Conservation (phyloP, 306 rosid genomes). For the Gastrolobium villosum region DNA sequence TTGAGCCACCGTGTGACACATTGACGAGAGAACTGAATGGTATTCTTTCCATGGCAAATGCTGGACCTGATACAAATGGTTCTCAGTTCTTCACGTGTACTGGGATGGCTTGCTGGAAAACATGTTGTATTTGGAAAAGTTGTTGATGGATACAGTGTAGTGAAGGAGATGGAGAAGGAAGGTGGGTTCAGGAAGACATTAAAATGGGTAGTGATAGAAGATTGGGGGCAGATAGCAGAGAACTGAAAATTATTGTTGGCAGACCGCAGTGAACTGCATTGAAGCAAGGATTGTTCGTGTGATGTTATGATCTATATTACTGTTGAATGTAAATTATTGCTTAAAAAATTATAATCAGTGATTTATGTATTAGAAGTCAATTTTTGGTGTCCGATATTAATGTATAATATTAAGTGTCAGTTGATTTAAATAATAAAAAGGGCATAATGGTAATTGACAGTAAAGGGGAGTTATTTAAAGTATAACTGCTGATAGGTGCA, state of each 20-base stretch:
- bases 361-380: neutral
- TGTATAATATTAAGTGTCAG: too few relatives aligned
- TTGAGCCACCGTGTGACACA: too few relatives aligned
- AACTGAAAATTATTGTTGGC: conserved; percentile 49
- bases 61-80: conserved; percentile 81
- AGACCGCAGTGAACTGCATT: conserved; percentile 44
- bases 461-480: too few relatives aligned
- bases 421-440: too few relatives aligned
- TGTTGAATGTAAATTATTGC: neutral
- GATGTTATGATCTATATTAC: neutral
- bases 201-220: conserved; percentile 74
- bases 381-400: too few relatives aligned
- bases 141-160: conserved; percentile 74
- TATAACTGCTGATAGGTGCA: too few relatives aligned
- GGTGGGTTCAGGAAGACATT: conserved; percentile 67
- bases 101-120: conserved; percentile 80
- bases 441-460: too few relatives aligned
- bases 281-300: neutral
- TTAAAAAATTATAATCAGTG: neutral
- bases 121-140: conserved; percentile 96
- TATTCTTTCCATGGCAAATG: conserved; percentile 88
- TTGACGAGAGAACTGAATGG: conserved; percentile 76
- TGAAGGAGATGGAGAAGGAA: conserved; percentile 75
- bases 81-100: conserved; percentile 91
- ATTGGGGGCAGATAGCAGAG: conserved; percentile 73